A percentile compares a stretch with the other conserved stretches of the same genome.
These are phyloP conservation scores for Xylaria castorea DNA, from an alignment of 495 filamentous ascomycete species.

Conservation along the genomic window DNA sequence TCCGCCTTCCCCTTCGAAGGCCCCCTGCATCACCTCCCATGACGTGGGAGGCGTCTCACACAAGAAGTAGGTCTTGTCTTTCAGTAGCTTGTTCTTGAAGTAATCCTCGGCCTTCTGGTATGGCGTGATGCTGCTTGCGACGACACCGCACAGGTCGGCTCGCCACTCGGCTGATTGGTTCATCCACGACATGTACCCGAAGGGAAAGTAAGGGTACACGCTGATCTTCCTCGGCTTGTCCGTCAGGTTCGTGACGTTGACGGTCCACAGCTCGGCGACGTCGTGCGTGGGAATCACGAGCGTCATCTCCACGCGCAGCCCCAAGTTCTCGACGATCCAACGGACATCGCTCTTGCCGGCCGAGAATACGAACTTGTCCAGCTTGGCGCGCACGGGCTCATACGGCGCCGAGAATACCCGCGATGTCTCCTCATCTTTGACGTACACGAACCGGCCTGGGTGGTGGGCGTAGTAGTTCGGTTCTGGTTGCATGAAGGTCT, in stretches of 20 bases:
- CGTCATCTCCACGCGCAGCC: slow-evolving; percentile 61
- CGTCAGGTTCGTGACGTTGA: slow-evolving; percentile 60
- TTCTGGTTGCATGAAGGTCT: slow-evolving; percentile 67
- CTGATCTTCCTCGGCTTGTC: slow-evolving; percentile 52
- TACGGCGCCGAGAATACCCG: slow-evolving; percentile 62
- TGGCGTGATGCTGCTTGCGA: slow-evolving; percentile 59
- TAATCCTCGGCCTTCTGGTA: slow-evolving; percentile 64
- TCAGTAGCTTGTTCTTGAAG: slow-evolving; percentile 63
- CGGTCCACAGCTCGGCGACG: slow-evolving; percentile 62
- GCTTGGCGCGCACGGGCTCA: slow-evolving; percentile 58
- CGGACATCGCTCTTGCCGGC: slow-evolving; percentile 60
- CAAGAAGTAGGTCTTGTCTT: slow-evolving; percentile 64
- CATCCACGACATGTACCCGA: slow-evolving; percentile 68
- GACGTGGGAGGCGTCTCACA: slow-evolving; percentile 59
- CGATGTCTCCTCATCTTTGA: slow-evolving; percentile 63
- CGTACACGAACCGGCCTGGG: slow-evolving; percentile 64
- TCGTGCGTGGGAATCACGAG: slow-evolving; percentile 58
- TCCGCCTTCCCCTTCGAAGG: slow-evolving; percentile 63
- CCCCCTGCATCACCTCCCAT: slow-evolving; percentile 57
- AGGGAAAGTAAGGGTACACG: slow-evolving; percentile 62
- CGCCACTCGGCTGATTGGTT: slow-evolving; percentile 62
- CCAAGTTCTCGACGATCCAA: slow-evolving; percentile 59
- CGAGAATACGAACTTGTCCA: slow-evolving; percentile 60
- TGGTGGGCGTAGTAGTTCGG: slow-evolving; percentile 65
- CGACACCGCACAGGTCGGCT: slow-evolving; percentile 52